phyloP scores from a whole-genome alignment of 164 flowering plant species.

The Stephania yunnanensis region DNA sequence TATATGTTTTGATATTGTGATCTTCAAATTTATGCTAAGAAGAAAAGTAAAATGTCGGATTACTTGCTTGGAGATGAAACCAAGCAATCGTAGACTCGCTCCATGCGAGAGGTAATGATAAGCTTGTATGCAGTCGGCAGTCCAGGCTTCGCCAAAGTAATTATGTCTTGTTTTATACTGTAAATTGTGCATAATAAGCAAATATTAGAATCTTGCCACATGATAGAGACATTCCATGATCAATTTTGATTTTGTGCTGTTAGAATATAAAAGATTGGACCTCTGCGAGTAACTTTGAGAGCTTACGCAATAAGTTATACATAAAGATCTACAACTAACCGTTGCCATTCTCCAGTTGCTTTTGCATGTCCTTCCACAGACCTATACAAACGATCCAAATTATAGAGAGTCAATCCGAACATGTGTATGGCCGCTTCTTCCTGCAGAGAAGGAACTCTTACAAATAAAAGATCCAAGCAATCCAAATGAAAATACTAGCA shows the following conservation, averaged over 20 bases:
- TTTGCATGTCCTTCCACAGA: slow-evolving; percentile 79
- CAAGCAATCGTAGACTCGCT: slow-evolving; percentile 68
- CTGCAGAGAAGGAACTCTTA: slow-evolving; percentile 30
- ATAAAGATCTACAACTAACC: slow-evolving; percentile 40
- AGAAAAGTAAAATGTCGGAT: background rate
- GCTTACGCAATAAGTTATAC: background rate
- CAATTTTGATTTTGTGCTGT: background rate
- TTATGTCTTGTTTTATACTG: slow-evolving; percentile 82
- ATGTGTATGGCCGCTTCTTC: slow-evolving; percentile 65
- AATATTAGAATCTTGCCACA: slow-evolving; percentile 14
- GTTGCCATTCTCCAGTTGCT: slow-evolving; percentile 85
- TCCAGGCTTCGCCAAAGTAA: slow-evolving; percentile 65
- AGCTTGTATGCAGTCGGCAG: slow-evolving; percentile 57
- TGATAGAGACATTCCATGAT: background rate
- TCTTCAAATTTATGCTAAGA: background rate
- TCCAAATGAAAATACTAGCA: background rate
- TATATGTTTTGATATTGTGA: background rate
- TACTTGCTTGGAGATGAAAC: slow-evolving; percentile 53
- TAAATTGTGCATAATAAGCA: slow-evolving; percentile 25
- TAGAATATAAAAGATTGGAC: background rate
- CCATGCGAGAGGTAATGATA: slow-evolving; percentile 59
- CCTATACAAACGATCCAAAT: slow-evolving; percentile 59
- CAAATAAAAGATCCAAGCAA: background rate
- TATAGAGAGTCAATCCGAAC: slow-evolving; percentile 68
- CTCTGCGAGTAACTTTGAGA: background rate